Evolutionary conservation across 2,329 filamentous ascomycete species (phyloP).

Genomic region (Clonostachys rhizophaga): DNA sequence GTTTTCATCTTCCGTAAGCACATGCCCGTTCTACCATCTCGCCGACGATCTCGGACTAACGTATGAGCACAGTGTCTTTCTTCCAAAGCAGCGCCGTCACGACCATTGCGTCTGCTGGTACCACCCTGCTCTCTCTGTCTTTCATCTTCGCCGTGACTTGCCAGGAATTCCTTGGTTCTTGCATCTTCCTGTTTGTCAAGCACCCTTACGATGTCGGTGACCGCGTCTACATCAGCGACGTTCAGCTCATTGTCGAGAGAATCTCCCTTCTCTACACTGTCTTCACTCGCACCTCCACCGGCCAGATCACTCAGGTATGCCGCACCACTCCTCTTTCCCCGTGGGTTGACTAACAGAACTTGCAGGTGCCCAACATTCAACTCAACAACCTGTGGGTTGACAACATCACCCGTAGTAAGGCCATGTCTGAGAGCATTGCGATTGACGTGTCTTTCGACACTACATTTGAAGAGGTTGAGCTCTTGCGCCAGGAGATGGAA

Average conservation of each 20-base stretch:
- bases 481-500: conserved; percentile 79
- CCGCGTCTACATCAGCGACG: conserved; percentile 72
- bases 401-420: conserved; percentile 84
- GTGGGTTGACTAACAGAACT: conserved; percentile 1
- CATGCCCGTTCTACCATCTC: not conserved
- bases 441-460: conserved; percentile 84
- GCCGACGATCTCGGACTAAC: not conserved
- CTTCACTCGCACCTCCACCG: conserved; percentile 77
- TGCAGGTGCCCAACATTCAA: conserved; percentile 81
- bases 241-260: conserved; percentile 79
- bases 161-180: conserved; percentile 95
- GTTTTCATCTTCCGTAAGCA: conserved; percentile 75
- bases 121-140: conserved; percentile 87
- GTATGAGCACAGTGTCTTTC: conserved; percentile 60
- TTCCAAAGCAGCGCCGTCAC: conserved; percentile 82
- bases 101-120: conserved; percentile 84
- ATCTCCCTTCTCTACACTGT: conserved; percentile 93
- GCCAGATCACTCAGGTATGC: conserved; percentile 62
- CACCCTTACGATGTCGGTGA: conserved; percentile 97
- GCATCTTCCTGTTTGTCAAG: conserved; percentile 98
- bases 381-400: conserved; percentile 94
- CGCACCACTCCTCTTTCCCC: not conserved
- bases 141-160: conserved; percentile 92
- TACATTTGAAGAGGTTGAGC: conserved; percentile 81
- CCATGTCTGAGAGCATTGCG: conserved; percentile 82